Conservation (phyloP, 1,139 yeast genomes). For the Lodderomyces jiufengensis region DNA sequence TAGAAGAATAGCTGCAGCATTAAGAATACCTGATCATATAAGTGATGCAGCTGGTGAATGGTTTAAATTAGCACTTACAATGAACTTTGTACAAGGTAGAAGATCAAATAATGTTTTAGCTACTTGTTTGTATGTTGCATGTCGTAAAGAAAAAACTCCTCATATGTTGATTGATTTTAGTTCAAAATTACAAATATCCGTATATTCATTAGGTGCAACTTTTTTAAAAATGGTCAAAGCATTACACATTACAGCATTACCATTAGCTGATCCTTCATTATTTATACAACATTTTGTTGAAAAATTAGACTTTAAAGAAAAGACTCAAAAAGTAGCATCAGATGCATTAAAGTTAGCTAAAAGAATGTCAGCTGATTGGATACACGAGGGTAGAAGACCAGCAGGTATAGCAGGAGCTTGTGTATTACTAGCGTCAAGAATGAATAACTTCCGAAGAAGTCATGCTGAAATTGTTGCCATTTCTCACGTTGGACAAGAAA, state of each 20-base stretch:
- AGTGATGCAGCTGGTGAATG: conserved; percentile 85
- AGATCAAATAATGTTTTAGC: conserved; percentile 92
- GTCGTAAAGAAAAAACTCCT: conserved; percentile 85
- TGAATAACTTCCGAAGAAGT: conserved; percentile 90
- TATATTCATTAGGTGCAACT: conserved; percentile 93
- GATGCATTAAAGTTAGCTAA: conserved; percentile 88
- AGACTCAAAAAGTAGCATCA: conserved; percentile 67
- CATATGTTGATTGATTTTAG: conserved; percentile 96
- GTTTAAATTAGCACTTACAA: conserved; percentile 81
- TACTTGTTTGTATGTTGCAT: conserved; percentile 90
- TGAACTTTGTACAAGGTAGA: conserved; percentile 93
- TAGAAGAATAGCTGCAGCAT: conserved; percentile 71
- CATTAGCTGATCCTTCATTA: conserved; percentile 89
- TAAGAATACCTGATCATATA: conserved; percentile 77
- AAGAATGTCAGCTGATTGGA: conserved; percentile 94
- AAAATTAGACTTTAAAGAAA: conserved; percentile 70
- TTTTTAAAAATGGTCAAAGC: conserved; percentile 85
- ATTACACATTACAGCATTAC: conserved; percentile 69
- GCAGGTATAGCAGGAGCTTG: conserved; percentile 99
- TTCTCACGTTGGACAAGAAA: conserved; percentile 92
- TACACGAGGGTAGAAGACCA: conserved; percentile 93
- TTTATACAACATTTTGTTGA: conserved; percentile 94
- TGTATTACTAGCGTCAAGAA: conserved; percentile 84
- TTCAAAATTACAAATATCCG: conserved; percentile 83
- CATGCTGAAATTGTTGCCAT: conserved; percentile 94